Percentiles rank a stretch among this genome's conserved stretches.
Evolutionary conservation across 208 protist species (phyloP).

Genomic region (Acanthamoeba divionensis): DNA sequence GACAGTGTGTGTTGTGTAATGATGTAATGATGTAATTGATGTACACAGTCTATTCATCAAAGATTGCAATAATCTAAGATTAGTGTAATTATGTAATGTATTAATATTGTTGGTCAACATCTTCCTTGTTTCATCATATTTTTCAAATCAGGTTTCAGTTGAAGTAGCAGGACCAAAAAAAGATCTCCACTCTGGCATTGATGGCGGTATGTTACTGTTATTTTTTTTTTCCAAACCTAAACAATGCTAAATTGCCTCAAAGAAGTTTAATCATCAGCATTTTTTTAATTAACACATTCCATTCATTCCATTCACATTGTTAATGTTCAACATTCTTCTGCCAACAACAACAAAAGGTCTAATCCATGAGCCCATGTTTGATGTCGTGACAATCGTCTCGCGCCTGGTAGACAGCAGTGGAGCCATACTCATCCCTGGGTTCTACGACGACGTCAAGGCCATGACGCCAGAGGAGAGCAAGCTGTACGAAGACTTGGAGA

Average conservation of each 20-base stretch:
- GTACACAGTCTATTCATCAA: no score
- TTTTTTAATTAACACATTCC: background rate
- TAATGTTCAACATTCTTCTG: background rate
- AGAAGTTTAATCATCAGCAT: background rate
- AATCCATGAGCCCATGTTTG: constrained; percentile 60
- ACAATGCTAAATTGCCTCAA: no score
- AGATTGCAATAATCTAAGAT: no score
- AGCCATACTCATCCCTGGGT: constrained; percentile 37
- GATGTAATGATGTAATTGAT: no score
- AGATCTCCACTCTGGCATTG: constrained; percentile 31
- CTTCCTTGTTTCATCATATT: no score
- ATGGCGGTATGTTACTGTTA: background rate
- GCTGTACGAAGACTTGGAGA: constrained; percentile 33
- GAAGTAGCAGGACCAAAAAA: background rate
- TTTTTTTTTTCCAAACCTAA: no score
- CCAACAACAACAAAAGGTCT: no score
- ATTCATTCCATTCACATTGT: background rate
- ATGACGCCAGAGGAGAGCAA: constrained; percentile 36
- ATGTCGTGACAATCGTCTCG: constrained; percentile 51
- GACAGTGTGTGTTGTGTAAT: no score
- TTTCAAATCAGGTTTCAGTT: no score
- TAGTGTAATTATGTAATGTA: no score
- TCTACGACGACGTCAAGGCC: constrained; percentile 58
- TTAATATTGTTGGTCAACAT: no score
- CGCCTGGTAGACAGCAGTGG: constrained; percentile 41